phyloP scores from a whole-genome alignment of 176 grass and related monocot species.

The Aegilops speltoides region DNA sequence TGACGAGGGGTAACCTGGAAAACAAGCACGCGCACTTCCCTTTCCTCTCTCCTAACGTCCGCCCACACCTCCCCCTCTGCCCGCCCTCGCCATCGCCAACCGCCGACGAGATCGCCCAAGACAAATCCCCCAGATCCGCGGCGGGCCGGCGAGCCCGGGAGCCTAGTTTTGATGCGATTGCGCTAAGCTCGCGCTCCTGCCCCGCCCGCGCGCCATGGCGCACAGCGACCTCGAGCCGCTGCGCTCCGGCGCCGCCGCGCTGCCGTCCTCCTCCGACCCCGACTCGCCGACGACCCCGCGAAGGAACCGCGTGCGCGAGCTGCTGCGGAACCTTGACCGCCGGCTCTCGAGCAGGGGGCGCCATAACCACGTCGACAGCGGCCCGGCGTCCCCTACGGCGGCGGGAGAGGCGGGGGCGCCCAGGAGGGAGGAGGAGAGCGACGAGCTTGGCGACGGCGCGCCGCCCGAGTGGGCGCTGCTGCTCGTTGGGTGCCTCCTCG shows the following conservation, averaged over 20 bases:
- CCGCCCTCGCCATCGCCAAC: slow-evolving; percentile 38
- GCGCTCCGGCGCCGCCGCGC: slow-evolving; percentile 31
- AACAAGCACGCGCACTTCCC: slow-evolving; percentile 15
- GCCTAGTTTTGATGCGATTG: slow-evolving; percentile 30
- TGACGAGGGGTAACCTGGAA: not conserved
- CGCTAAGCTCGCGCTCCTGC: not conserved
- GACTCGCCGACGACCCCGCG: slow-evolving; percentile 35
- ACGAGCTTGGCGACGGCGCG: slow-evolving; percentile 78
- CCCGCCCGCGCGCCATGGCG: slow-evolving; percentile 45
- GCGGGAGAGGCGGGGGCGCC: slow-evolving; percentile 22
- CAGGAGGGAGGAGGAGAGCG: slow-evolving; percentile 54
- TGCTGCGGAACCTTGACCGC: slow-evolving; percentile 55
- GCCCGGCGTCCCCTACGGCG: not conserved
- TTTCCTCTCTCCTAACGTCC: slow-evolving; percentile 1
- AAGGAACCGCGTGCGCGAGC: slow-evolving; percentile 45
- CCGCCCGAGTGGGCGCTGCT: slow-evolving; percentile 98
- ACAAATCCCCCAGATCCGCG: slow-evolving; percentile 27
- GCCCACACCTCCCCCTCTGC: not conserved
- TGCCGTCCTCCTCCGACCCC: slow-evolving; percentile 38
- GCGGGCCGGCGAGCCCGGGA: not conserved
- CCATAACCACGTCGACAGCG: slow-evolving; percentile 3
- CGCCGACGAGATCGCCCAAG: slow-evolving; percentile 38
- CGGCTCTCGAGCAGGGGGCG: slow-evolving; percentile 43
- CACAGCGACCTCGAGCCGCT: slow-evolving; percentile 59
- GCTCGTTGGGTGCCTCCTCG: slow-evolving; percentile 94